Base-by-base conservation (phyloP, 2,329 filamentous ascomycete species). In the Pseudonectria foliicola region DNA sequence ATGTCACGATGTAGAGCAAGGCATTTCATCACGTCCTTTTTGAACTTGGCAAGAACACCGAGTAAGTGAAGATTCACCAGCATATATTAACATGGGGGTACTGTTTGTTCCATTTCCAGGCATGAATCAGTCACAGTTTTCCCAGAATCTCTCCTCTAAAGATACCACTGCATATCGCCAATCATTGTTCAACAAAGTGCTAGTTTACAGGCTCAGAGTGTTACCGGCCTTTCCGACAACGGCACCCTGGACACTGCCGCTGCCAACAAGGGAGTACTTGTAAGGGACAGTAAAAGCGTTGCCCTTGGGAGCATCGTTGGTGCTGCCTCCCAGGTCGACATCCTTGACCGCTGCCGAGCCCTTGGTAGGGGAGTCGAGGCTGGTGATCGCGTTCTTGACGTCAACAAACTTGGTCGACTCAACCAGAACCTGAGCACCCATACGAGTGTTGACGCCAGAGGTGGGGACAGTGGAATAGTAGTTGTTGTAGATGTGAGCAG, bases 401-500 rank as follows among this genome's bases (percentile, higher is more conserved):
- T 54, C 61, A 28, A 61, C 60, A 48, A 75, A 76, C 44, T 59
- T 59, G 39, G 69, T 69, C 33, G 71, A 75, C 61, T 79, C 69
- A 15, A 78, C 64, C 16, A 78, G 66, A 12, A 77, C 59, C 53
- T 77, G 65, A 12, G 75, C 72, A 10, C 67, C 68, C 47, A 69
- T 62, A 34, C 72, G 70, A 31, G 71, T 70, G 62, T 77, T 77
- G 62, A 79, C 67, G 31, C 70, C 68, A 29, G 57, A 62, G 32
- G 35, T 43, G 31, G 61, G 54, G 44, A 67, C 48, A 45, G 58
- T 56, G 53, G 62, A 64, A 57, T 64, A 68, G 44, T 50, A 53
- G 66, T 74, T 77, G 64, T 69, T 75, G 52, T 75, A 67, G 50
- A 70, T 56, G 60, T 84, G 80, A 38, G 46, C 76, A 27, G 74